These are phyloP conservation scores for Fraxinus anomala DNA, from an alignment of 257 asterid genomes.

Conservation along the genomic window DNA sequence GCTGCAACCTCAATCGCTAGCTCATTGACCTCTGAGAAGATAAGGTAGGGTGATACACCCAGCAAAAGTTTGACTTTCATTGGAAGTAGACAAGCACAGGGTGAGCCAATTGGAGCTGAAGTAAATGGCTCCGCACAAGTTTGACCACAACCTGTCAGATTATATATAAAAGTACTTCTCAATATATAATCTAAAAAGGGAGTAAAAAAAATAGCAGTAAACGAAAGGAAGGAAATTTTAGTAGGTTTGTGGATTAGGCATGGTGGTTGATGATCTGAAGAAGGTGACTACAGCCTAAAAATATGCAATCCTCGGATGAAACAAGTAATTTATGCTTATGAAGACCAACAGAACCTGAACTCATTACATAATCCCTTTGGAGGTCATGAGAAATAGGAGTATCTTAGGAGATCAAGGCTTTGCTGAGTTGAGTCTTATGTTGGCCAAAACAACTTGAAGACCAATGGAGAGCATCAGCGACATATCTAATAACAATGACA, in stretches of 20 bases:
- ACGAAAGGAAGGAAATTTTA: not conserved
- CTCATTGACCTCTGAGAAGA: constrained; percentile 79
- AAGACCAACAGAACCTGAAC: not conserved
- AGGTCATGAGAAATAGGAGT: not conserved
- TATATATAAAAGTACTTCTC: constrained; percentile 22
- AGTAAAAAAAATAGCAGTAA: not conserved
- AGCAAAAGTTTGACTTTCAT: constrained; percentile 91
- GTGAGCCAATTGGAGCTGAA: constrained; percentile 76
- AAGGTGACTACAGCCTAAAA: constrained; percentile 7
- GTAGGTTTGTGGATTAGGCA: constrained; percentile 3
- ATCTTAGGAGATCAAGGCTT: not conserved
- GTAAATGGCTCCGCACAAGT: constrained; percentile 83
- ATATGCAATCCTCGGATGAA: constrained; percentile 5
- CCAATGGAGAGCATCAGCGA: not conserved
- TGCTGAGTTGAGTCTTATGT: not conserved
- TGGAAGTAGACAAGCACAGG: constrained; percentile 92
- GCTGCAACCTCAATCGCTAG: constrained; percentile 91
- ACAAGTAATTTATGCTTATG: not conserved
- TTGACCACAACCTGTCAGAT: constrained; percentile 81
- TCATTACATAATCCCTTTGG: not conserved
- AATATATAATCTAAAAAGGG: constrained; percentile 7
- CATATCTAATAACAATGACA: constrained; percentile 14
- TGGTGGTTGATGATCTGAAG: not conserved
- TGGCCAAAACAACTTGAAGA: constrained; percentile 18
- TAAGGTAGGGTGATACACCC: constrained; percentile 70